Evolutionary conservation across 164 flowering plant species (phyloP), one percentile per base, ranked within the genome.

Genomic region (Magnolia officinalis): DNA sequence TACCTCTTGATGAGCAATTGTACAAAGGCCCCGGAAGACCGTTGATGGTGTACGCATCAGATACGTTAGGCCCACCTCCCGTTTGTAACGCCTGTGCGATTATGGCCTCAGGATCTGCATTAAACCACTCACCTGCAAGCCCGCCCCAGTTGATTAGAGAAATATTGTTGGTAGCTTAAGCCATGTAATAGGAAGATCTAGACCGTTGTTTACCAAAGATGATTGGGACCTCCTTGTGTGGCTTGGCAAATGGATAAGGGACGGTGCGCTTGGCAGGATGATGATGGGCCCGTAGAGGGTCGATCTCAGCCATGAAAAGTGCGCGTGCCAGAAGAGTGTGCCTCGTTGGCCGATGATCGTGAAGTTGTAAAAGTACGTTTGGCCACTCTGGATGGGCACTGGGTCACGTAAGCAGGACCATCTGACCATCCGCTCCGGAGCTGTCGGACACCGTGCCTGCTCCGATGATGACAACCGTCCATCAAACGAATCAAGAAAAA

Each of bases 11-110:
- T 1, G 89, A 87, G 52, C 90, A 89, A 45, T 86, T 87, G 81
- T 89, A 89, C 50, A 83, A 74, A 14, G 87, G 87, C 1, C 91
- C 91, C 6, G 91, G 90, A 20, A 83, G 84, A 1, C 91, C 91
- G 73, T 89, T 89, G 26, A 89, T 67, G 64, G 89, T 87, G 84
- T 84, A 87, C 9, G 91, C 86, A 72, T 88, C 91, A 1, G 91
- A 87, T 29, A 85, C 88, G 68, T 87, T 87, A 8, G 91, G 91
- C 21, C 85, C 89, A 0, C 49, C 88, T 59, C 91, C 91, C 0
- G 87, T 85, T 50, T 72, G 85, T 10, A 87, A 79, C 51, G 88
- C 81, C 74, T 87, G 87, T 58, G 50, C 74, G 18, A 87, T 79
- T 1, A 89, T 78, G 8, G 90, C 87, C 74, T 85, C 86, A 19